A percentile compares a stretch with the other conserved stretches of the same genome.
Evolutionary conservation across 1,284 basidiomycete species (phyloP).

Genomic region (Ceratobasidium sp.): DNA sequence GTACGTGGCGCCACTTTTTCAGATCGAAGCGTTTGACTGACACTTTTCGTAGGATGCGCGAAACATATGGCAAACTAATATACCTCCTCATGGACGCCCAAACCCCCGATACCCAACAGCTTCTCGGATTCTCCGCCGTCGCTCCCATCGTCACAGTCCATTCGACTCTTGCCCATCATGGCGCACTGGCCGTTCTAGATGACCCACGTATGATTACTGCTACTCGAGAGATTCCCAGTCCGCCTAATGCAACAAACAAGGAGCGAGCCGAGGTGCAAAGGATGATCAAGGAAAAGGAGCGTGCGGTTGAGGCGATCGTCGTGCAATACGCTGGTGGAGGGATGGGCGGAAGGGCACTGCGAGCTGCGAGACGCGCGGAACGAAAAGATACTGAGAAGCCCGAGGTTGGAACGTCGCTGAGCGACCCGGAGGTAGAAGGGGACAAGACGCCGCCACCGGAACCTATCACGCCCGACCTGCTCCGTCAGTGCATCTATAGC

Average conservation of each 20-base stretch:
- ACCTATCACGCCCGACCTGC: slow-evolving; percentile 41
- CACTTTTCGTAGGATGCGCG: slow-evolving; percentile 87
- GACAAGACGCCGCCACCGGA: slow-evolving; percentile 55
- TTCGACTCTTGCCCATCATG: slow-evolving; percentile 71
- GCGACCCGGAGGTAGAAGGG: slow-evolving; percentile 62
- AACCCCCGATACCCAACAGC: slow-evolving; percentile 78
- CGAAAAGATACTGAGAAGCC: neutral
- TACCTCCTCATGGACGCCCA: slow-evolving; percentile 84
- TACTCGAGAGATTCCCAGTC: slow-evolving; percentile 78
- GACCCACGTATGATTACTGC: slow-evolving; percentile 78
- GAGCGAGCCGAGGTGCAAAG: slow-evolving; percentile 79
- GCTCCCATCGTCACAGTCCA: slow-evolving; percentile 81
- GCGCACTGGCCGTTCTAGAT: slow-evolving; percentile 75
- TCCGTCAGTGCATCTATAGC: slow-evolving; percentile 80
- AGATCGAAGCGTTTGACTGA: slow-evolving; percentile 2
- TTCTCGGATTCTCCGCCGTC: slow-evolving; percentile 81
- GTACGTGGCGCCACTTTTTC: neutral
- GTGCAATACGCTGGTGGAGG: slow-evolving; percentile 67
- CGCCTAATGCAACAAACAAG: slow-evolving; percentile 68
- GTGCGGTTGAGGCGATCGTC: slow-evolving; percentile 80
- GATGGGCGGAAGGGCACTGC: neutral
- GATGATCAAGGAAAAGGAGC: slow-evolving; percentile 85
- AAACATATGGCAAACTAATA: slow-evolving; percentile 85
- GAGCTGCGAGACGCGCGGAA: slow-evolving; percentile 1
- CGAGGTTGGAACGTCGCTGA: slow-evolving; percentile 48